Percentiles rank a stretch among this genome's conserved stretches.
These are phyloP conservation scores for Trametes sanguinea DNA, from an alignment of 768 basidiomycete species.

Conservation along the genomic window DNA sequence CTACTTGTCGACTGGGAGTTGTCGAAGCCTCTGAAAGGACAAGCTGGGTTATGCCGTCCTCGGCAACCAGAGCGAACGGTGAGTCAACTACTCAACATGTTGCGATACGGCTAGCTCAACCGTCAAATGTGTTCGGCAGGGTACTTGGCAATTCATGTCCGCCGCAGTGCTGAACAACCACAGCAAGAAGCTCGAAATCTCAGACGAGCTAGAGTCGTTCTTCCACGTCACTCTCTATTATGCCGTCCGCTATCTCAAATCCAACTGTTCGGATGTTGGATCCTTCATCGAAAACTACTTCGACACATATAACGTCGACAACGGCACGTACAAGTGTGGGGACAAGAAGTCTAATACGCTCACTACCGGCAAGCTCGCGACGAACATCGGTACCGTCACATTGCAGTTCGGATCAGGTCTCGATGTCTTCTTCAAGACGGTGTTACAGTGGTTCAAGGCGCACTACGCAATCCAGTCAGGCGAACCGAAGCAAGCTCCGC, in stretches of 20 bases:
- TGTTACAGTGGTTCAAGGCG: constrained; percentile 3
- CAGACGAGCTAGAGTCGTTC: constrained; percentile 28
- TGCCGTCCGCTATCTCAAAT: constrained; percentile 2
- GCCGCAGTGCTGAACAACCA: constrained; percentile 15
- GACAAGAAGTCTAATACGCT: background rate
- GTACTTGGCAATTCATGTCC: constrained; percentile 27
- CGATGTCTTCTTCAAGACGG: background rate
- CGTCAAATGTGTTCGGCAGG: constrained; percentile 1
- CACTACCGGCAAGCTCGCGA: background rate
- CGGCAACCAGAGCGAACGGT: background rate
- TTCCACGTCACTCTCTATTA: constrained; percentile 16
- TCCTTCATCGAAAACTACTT: constrained; percentile 4
- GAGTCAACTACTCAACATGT: background rate
- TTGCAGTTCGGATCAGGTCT: background rate
- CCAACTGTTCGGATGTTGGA: background rate
- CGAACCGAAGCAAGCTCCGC: background rate
- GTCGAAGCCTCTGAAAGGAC: background rate
- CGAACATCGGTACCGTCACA: background rate
- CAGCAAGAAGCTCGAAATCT: constrained; percentile 1
- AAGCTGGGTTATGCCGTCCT: background rate
- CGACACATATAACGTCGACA: background rate
- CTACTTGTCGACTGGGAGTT: background rate
- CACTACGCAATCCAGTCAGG: background rate
- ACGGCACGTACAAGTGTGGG: background rate
- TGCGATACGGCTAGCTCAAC: no score